These are phyloP conservation scores for Houttuynia cordata DNA, from an alignment of 164 flowering plant genomes.

Conservation along the genomic window DNA sequence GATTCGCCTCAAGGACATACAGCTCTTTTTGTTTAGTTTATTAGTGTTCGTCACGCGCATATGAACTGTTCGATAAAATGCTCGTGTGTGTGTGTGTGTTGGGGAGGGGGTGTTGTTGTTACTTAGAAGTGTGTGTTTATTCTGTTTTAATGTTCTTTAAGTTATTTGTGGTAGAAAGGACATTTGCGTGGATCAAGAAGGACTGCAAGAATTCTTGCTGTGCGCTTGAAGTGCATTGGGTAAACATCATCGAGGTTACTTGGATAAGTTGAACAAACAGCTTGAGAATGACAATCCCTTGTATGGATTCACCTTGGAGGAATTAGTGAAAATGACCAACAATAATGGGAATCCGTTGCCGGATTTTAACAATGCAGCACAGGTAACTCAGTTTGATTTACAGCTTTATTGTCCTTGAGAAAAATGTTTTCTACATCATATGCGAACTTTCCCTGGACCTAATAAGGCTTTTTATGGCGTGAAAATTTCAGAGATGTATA, in stretches of 20 bases:
- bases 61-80: too few species aligned
- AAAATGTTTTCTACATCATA: too few species aligned
- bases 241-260: constrained; percentile 53
- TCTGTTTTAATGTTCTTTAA: not conserved
- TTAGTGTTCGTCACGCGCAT: too few species aligned
- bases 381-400: constrained; percentile 25
- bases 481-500: too few species aligned
- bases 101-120: too few species aligned
- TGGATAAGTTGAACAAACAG: constrained; percentile 72
- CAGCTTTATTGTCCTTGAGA: too few species aligned
- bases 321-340: constrained; percentile 73
- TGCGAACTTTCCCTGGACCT: too few species aligned
- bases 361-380: constrained; percentile 82
- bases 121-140: not conserved
- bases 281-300: constrained; percentile 46
- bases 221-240: constrained; percentile 86
- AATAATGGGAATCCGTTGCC: constrained; percentile 84
- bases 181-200: not conserved
- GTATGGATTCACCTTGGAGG: constrained; percentile 77
- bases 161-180: constrained; percentile 2
- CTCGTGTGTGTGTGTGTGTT: too few species aligned
- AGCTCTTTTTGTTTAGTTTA: too few species aligned
- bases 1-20: too few species aligned
- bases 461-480: too few species aligned
- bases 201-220: constrained; percentile 30